Conservation (phyloP, 2,329 filamentous ascomycete genomes). For the Cladosporium sp. region DNA sequence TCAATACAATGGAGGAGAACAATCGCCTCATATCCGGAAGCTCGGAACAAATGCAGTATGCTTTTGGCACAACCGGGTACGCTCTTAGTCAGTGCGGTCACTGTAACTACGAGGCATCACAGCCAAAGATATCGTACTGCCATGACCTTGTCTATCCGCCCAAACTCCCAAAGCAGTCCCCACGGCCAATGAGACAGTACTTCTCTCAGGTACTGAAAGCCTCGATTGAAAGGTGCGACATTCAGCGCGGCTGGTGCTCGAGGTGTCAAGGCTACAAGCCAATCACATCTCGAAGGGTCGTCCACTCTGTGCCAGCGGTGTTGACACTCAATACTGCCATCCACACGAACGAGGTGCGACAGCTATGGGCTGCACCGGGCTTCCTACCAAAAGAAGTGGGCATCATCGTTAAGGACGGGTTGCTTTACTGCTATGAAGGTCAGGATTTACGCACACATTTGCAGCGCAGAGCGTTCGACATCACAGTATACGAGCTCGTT, state of each 20-base stretch:
- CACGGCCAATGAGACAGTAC: conserved; percentile 47
- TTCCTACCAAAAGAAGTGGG: conserved; percentile 95
- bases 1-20: conserved; percentile 67
- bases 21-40: conserved; percentile 63
- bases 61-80: conserved; percentile 66
- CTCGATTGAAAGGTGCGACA: conserved; percentile 84
- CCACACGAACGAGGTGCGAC: conserved; percentile 67
- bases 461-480: conserved; percentile 72
- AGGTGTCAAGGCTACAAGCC: conserved; percentile 88
- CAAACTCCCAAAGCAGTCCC: conserved; percentile 41
- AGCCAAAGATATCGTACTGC: conserved; percentile 72
- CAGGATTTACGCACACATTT: conserved; percentile 79
- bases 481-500: conserved; percentile 86
- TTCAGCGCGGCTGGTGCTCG: conserved; percentile 88
- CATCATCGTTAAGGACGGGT: conserved; percentile 82
- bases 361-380: conserved; percentile 81
- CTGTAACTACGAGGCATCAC: conserved; percentile 80
- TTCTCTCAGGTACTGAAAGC: conserved; percentile 92
- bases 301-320: conserved; percentile 78
- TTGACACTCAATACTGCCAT: conserved; percentile 80
- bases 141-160: conserved; percentile 81
- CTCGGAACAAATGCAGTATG: conserved; percentile 65
- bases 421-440: conserved; percentile 92
- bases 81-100: conserved; percentile 77
- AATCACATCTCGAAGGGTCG: conserved; percentile 76